Base-by-base conservation (phyloP, 2,329 filamentous ascomycete genomes). In the Rachicladosporium sp. region DNA sequence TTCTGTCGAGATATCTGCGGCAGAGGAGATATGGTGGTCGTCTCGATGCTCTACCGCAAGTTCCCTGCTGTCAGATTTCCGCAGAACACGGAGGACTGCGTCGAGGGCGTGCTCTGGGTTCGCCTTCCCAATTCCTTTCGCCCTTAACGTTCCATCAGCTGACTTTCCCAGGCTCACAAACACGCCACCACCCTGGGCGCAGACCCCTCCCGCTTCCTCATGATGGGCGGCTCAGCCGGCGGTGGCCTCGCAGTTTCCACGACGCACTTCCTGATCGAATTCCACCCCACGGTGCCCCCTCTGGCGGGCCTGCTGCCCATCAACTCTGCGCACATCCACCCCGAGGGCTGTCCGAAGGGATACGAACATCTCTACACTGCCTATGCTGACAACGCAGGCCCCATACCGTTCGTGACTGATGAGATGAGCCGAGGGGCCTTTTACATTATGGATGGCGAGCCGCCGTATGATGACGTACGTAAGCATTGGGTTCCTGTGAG, bases 21-120 rank as follows among this genome's bases (percentile, higher is more conserved):
- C 13, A 38, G 47, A 31, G 50, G 50, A 2, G 51, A 55, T 9
- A 57, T 52, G 35, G 45, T 61, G 33, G 46, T 63, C 29, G 51
- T 62, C 31, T 54, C 52, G 7, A 53, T 63, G 23, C 53, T 56
- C 15, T 64, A 62, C 42, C 53, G 54, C 9, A 35, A 35, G 27
- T 35, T 31, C 3, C 38, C 38, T 3, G 33, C 10, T 8, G 41
- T 52, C 5, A 31, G 34, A 11, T 43, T 51, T 29, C 52, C 54
- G n/a, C 46, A 46, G n/a, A 47, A 50, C 31, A 45, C 60, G 9
- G 51, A 58, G 6, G 57, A 61, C 46, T 39, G 31, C 21, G 33
- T 30, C 10, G 37, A 39, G 33, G 37, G 31, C 7, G 33, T 39
- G 10, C 37, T 19, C 15, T 19, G 15, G 15, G 15, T 19, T 19